phyloP scores from a whole-genome alignment of 495 filamentous ascomycete species.

The Immersiella caudata region DNA sequence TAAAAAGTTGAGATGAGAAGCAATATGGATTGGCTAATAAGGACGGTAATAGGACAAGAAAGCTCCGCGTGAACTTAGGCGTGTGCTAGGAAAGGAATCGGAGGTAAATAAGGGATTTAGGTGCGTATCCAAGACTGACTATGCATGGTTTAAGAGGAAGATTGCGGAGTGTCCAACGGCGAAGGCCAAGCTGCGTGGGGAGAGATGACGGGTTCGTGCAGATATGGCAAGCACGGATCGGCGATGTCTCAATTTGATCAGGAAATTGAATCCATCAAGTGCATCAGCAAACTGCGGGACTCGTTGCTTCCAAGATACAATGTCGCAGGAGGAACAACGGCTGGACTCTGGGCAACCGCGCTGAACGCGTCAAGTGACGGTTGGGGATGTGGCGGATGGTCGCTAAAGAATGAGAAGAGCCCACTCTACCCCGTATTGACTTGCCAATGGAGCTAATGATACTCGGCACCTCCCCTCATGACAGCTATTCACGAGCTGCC shows the following conservation, averaged over 20 bases:
- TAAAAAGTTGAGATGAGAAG: background rate
- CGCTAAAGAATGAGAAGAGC: background rate
- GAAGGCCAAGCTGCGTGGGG: background rate
- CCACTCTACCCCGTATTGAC: background rate
- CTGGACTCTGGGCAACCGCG: background rate
- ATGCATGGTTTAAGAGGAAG: background rate
- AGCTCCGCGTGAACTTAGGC: background rate
- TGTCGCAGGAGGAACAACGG: background rate
- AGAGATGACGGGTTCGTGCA: background rate
- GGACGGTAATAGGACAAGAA: background rate
- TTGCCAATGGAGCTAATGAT: background rate
- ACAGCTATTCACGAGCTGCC: background rate
- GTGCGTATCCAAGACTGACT: background rate
- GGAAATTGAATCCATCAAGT: background rate
- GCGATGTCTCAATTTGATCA: background rate
- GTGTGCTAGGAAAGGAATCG: background rate
- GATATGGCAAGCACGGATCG: conserved; percentile 1
- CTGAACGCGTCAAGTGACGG: background rate
- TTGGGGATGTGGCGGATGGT: background rate
- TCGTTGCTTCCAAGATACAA: background rate
- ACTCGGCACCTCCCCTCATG: background rate
- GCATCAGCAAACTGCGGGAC: background rate
- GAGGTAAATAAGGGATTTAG: background rate
- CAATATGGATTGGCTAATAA: background rate
- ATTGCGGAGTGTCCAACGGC: background rate